phyloP scores from a whole-genome alignment of 768 basidiomycete species.

The Solioccasus polychromus region DNA sequence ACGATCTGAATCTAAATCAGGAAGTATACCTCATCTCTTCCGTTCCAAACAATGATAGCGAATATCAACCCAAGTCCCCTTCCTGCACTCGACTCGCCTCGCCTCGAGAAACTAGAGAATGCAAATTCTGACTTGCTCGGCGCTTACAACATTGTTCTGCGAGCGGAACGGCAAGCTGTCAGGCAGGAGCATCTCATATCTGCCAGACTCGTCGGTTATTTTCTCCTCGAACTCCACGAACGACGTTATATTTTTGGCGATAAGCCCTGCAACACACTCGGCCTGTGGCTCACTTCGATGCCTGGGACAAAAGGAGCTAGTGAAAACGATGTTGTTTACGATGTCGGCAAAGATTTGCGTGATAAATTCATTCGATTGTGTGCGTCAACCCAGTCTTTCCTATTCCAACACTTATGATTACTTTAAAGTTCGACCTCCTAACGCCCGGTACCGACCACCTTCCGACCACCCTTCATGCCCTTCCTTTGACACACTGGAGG shows the following conservation, averaged over 20 bases:
- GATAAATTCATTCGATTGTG: not conserved
- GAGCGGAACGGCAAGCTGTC: no score
- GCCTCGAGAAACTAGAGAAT: no score
- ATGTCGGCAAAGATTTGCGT: not conserved
- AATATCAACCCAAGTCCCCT: no score
- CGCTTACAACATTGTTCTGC: no score
- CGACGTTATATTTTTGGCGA: not conserved
- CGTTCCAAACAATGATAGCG: no score
- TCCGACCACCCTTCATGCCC: not conserved
- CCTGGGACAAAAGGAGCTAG: not conserved
- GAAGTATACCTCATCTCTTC: no score
- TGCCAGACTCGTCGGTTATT: no score
- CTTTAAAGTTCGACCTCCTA: not conserved
- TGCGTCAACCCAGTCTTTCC: not conserved
- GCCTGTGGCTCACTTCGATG: not conserved
- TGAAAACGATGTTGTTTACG: not conserved
- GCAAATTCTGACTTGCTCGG: no score
- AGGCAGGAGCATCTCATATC: no score
- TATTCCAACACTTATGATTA: not conserved
- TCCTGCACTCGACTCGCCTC: no score
- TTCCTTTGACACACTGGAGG: not conserved
- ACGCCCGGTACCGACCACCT: not conserved
- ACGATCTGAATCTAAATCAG: no score
- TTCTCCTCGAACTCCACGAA: no score
- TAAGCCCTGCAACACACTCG: not conserved